Evolutionary conservation across 176 grass and related monocot species (phyloP).

Genomic region (Musa troglodytarum): DNA sequence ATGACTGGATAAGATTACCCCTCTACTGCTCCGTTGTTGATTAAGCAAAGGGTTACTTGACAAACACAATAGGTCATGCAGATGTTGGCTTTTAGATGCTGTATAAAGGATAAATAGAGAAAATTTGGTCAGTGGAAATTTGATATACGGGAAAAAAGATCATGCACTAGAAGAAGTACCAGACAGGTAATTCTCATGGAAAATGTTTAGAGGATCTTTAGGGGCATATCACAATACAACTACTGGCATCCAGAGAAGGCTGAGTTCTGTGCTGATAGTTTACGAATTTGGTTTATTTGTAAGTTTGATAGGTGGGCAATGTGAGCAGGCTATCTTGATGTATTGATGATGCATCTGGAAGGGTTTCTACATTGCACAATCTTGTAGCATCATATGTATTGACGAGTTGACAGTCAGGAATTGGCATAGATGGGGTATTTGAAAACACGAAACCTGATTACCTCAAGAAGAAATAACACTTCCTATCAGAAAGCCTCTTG

Average conservation of each 20-base stretch:
- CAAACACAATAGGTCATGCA: neutral
- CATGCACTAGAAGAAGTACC: neutral
- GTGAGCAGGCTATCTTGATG: neutral
- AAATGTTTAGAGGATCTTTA: neutral
- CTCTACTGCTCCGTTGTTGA: neutral
- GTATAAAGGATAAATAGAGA: neutral
- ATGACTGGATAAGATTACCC: neutral
- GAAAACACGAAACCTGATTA: too few relatives aligned
- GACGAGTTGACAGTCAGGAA: too few relatives aligned
- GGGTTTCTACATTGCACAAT: neutral
- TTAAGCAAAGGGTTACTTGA: neutral
- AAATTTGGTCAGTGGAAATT: neutral
- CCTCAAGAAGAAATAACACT: too few relatives aligned
- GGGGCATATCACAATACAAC: neutral
- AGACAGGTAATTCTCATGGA: neutral
- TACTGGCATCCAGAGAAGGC: neutral
- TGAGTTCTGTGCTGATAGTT: neutral
- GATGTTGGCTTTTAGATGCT: neutral
- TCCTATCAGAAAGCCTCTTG: too few relatives aligned
- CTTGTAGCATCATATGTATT: too few relatives aligned
- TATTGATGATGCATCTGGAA: neutral
- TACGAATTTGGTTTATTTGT: neutral
- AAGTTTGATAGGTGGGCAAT: neutral
- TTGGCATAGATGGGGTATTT: too few relatives aligned
- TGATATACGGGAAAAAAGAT: neutral